Base-by-base conservation (phyloP, 805 yeast genomes). In the Candida nemodendra region DNA sequence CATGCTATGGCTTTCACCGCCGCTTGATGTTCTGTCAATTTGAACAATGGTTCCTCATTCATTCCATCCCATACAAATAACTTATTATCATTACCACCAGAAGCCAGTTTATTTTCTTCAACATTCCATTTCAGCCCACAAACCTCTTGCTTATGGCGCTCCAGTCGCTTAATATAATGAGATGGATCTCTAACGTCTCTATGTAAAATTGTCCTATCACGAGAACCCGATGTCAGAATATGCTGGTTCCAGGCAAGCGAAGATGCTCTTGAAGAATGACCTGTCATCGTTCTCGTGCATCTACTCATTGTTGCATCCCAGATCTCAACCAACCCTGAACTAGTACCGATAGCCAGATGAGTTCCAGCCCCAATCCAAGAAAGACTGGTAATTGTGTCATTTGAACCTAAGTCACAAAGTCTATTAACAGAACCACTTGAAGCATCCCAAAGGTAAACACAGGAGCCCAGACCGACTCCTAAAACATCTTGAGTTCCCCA, bases 1-100 rank as follows among this genome's bases (percentile, higher is more conserved):
- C 99, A 93, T 2, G 95, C 86, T 36, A 93, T 74, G 0, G 98
- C 99, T 63, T 93, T 93, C 3, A 93, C 95, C 0, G 99, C 99
- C 1, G 98, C 97, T 13, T 76, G 78, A 59, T 93, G 98, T 46
- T 88, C 96, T 2, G 72, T 69, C 51, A 89, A 84, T 42, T 72
- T 81, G 55, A 81, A 76, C 19, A 87, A 59, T 2, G 99, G 97
- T 37, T 70, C 71, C 4, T 73, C 59, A 36, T 74, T 74, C 30
- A 79, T 59, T 1, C 93, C 95, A 56, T 88, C 95, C 93, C 97
- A 93, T 9, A 93, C 84, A 48, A 76, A 73, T 17, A 93, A 70
- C 52, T 77, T 77, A 59, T 93, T 93, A 63, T 93, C 99, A 58
- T 93, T 93, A 30, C 96, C 95, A 18, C 99, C 99, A 18, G 93